Percentiles rank a stretch among this genome's conserved stretches.
Conservation (phyloP, 2,329 filamentous ascomycete genomes). For the Diplodia corticola region DNA sequence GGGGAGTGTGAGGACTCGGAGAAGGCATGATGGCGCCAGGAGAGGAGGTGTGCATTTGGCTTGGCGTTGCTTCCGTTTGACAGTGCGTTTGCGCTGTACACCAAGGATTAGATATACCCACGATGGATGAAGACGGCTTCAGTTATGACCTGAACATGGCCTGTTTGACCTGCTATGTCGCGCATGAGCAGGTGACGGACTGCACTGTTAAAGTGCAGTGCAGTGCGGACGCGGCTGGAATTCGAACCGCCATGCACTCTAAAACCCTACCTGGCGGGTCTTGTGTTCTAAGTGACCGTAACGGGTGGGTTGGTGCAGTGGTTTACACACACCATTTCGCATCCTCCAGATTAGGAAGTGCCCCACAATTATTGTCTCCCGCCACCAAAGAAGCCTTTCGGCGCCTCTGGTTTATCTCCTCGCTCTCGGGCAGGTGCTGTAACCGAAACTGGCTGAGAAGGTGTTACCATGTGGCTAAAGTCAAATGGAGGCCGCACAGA, state of each 20-base stretch:
- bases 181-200: background rate
- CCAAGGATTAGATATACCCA: background rate
- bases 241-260: background rate
- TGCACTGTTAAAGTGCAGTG: background rate
- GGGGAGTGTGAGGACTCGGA: background rate
- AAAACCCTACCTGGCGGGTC: background rate
- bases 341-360: background rate
- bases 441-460: background rate
- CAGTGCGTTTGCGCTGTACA: background rate
- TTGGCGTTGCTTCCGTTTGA: background rate
- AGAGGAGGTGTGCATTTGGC: background rate
- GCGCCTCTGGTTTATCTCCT: background rate
- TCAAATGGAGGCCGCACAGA: background rate
- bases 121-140: background rate
- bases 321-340: background rate
- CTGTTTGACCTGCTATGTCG: background rate
- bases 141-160: background rate
- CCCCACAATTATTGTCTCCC: background rate
- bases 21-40: background rate
- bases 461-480: conserved; percentile 11
- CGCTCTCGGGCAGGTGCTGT: conserved; percentile 1
- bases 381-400: conserved; percentile 4
- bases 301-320: background rate
- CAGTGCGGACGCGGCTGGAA: too few species aligned
- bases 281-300: background rate